A percentile compares a stretch with the other conserved stretches of the same genome.
phyloP scores from a whole-genome alignment of 345 rosid species.

The Psidium guajava region DNA sequence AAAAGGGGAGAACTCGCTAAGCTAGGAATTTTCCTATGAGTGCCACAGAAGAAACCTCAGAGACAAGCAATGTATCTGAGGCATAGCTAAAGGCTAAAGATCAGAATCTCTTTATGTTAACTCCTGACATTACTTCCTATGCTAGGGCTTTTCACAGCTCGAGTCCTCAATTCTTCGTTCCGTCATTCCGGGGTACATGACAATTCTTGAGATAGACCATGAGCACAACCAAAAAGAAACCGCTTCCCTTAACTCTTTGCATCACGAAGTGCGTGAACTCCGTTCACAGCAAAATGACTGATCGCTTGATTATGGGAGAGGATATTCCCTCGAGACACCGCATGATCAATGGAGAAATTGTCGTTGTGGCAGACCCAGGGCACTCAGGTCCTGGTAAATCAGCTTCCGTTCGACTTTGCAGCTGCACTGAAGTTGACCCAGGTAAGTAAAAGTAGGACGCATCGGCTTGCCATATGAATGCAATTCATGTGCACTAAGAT shows the following conservation, averaged over 20 bases:
- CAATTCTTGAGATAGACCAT: not conserved
- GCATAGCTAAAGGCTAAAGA: conserved; percentile 11
- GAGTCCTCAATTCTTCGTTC: not conserved
- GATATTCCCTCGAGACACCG: not conserved
- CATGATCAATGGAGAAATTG: conserved; percentile 26
- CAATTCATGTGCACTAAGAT: not conserved
- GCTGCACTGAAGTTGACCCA: conserved; percentile 26
- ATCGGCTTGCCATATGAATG: not conserved
- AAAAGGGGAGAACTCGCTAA: not conserved
- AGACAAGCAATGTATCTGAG: conserved; percentile 34
- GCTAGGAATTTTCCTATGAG: not conserved
- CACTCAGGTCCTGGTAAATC: conserved; percentile 43
- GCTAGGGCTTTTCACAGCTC: not conserved
- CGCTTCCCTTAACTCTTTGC: not conserved
- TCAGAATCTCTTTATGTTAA: not conserved
- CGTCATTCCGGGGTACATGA: not conserved
- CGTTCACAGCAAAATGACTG: not conserved
- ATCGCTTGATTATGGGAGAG: not conserved
- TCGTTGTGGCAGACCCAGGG: conserved; percentile 17
- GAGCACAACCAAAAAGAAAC: not conserved
- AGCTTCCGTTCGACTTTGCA: conserved; percentile 28
- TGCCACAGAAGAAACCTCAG: conserved; percentile 6
- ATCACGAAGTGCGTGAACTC: not conserved
- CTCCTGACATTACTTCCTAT: not conserved
- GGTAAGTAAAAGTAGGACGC: conserved; percentile 17